These are phyloP conservation scores for Delonix regia DNA, from an alignment of 306 rosid species.

Conservation along the genomic window DNA sequence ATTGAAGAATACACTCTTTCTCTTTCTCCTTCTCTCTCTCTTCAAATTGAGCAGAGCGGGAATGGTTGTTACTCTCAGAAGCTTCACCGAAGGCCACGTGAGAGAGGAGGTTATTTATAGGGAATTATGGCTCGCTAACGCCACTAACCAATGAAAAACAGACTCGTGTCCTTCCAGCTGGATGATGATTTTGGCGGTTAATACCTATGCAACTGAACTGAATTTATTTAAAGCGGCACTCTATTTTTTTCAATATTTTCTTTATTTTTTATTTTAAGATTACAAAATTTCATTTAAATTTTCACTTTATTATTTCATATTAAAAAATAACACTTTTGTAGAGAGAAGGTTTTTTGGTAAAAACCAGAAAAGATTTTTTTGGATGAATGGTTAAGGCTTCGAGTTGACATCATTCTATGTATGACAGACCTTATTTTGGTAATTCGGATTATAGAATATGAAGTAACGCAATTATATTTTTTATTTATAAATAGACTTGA, in stretches of 20 bases:
- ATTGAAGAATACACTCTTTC: background rate
- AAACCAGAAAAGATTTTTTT: too few relatives aligned
- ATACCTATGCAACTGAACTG: background rate
- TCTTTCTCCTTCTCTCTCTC: constrained; percentile 9
- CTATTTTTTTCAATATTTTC: background rate
- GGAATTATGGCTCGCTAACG: background rate
- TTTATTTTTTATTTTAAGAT: too few relatives aligned
- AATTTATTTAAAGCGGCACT: background rate
- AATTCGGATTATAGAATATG: too few relatives aligned
- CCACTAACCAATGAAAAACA: background rate
- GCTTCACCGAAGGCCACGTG: background rate
- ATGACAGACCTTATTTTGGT: background rate
- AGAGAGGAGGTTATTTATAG: constrained; percentile 3
- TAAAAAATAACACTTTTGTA: too few relatives aligned
- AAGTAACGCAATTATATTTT: too few relatives aligned
- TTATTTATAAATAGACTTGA: too few relatives aligned
- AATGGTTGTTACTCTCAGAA: constrained; percentile 12
- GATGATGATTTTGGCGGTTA: background rate
- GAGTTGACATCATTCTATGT: background rate
- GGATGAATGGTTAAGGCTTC: background rate
- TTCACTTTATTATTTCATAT: too few relatives aligned
- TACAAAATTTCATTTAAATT: too few relatives aligned
- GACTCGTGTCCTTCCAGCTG: constrained; percentile 17
- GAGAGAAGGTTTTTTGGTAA: too few relatives aligned
- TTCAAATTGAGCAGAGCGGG: constrained; percentile 21